Evolutionary conservation across 345 rosid species (phyloP).

Genomic region (Rhodomyrtus tomentosa): DNA sequence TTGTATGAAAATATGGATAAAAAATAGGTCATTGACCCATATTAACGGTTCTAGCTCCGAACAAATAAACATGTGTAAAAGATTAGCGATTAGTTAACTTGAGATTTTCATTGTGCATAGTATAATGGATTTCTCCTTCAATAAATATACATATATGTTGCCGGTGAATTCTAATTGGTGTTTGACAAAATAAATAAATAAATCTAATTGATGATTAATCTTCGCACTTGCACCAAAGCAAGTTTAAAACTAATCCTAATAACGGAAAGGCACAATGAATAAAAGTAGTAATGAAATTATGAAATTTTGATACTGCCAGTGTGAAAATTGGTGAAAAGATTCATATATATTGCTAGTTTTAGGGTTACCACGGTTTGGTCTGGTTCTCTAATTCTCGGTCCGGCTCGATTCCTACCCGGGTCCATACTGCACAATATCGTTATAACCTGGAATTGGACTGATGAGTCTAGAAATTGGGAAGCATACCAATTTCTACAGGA

Average conservation of each 20-base stretch:
- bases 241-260: neutral
- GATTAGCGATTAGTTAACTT: neutral
- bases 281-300: neutral
- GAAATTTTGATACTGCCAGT: neutral
- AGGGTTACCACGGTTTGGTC: neutral
- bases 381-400: neutral
- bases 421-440: too few species aligned
- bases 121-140: too few species aligned
- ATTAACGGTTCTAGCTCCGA: too few species aligned
- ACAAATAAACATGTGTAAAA: neutral
- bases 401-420: neutral
- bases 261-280: neutral
- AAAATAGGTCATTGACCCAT: too few species aligned
- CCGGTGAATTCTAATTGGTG: too few species aligned
- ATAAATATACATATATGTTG: too few species aligned
- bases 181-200: too few species aligned
- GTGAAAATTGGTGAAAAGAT: neutral
- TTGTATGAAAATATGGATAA: too few species aligned
- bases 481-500: too few species aligned
- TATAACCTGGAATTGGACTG: neutral
- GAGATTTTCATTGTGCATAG: too few species aligned
- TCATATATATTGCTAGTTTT: neutral
- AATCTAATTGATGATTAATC: too few species aligned
- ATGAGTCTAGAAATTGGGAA: rapidly evolving
- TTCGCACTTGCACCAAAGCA: neutral